These are phyloP conservation scores for Debaryomyces nepalensis DNA, from an alignment of 1,139 yeast species.

Conservation along the genomic window DNA sequence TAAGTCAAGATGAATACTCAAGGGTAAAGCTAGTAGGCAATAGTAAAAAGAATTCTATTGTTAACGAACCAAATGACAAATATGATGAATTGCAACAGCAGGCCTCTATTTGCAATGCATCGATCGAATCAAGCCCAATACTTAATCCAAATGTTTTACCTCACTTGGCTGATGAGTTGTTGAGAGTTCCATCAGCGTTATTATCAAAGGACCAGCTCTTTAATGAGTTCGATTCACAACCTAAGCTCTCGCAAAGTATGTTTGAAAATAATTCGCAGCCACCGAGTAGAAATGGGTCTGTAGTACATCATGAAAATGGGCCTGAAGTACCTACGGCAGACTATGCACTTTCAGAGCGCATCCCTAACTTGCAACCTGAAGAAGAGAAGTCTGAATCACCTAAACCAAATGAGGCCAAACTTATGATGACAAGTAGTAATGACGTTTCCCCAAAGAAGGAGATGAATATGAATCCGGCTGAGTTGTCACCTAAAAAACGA, in stretches of 20 bases:
- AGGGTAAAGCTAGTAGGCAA: constrained; percentile 39
- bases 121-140: constrained; percentile 33
- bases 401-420: neutral
- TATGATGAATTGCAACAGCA: constrained; percentile 43
- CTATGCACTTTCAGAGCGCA: neutral
- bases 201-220: constrained; percentile 43
- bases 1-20: constrained; percentile 49
- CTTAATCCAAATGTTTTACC: constrained; percentile 26
- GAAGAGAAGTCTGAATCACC: neutral
- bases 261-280: constrained; percentile 8
- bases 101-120: constrained; percentile 46
- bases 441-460: constrained; percentile 13
- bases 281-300: constrained; percentile 22
- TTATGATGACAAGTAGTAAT: neutral
- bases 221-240: constrained; percentile 32
- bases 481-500: constrained; percentile 18
- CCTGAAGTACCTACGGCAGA: constrained; percentile 7
- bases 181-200: constrained; percentile 40
- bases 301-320: constrained; percentile 18
- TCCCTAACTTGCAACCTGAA: neutral
- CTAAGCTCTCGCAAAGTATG: constrained; percentile 18
- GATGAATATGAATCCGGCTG: neutral
- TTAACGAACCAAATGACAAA: constrained; percentile 31
- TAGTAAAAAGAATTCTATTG: constrained; percentile 36
- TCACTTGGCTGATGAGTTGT: constrained; percentile 41